phyloP scores from a whole-genome alignment of 2,329 filamentous ascomycete species.

The Fusarium austroafricanum region DNA sequence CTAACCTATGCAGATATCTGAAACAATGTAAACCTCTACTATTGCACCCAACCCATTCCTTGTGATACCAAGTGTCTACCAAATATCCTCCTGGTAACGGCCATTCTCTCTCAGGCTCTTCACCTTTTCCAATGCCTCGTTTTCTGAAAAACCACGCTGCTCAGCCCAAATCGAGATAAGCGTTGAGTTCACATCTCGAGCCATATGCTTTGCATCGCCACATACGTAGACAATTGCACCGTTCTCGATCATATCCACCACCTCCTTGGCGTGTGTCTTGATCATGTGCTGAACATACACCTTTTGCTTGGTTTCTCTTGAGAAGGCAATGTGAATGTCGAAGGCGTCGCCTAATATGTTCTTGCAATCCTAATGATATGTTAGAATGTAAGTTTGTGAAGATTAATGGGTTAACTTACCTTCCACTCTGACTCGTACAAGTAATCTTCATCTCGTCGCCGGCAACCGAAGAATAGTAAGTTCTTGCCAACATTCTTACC shows the following conservation, averaged over 20 bases:
- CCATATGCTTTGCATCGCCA: conserved; percentile 1
- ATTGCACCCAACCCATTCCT: no score
- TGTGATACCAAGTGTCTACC: neutral
- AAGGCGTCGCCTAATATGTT: accelerated
- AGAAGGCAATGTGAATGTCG: neutral
- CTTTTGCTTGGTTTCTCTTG: neutral
- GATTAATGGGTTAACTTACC: neutral
- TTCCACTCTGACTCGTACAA: neutral
- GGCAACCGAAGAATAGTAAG: conserved; percentile 10
- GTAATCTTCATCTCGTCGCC: neutral
- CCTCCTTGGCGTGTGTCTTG: neutral
- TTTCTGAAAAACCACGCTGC: accelerated
- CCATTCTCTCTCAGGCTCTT: neutral
- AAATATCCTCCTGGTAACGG: conserved; percentile 1
- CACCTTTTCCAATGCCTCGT: neutral
- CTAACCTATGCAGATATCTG: no score
- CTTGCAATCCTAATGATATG: neutral
- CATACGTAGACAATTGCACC: neutral
- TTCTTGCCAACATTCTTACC: neutral
- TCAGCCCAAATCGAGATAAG: neutral
- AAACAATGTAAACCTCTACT: no score
- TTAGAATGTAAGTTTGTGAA: neutral
- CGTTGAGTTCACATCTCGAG: neutral
- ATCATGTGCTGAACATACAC: neutral
- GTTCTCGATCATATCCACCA: neutral